Evolutionary conservation across 2,329 filamentous ascomycete genomes (phyloP), one percentile per base, ranked within the genome.

Genomic region (Xenoacremonium recifei): DNA sequence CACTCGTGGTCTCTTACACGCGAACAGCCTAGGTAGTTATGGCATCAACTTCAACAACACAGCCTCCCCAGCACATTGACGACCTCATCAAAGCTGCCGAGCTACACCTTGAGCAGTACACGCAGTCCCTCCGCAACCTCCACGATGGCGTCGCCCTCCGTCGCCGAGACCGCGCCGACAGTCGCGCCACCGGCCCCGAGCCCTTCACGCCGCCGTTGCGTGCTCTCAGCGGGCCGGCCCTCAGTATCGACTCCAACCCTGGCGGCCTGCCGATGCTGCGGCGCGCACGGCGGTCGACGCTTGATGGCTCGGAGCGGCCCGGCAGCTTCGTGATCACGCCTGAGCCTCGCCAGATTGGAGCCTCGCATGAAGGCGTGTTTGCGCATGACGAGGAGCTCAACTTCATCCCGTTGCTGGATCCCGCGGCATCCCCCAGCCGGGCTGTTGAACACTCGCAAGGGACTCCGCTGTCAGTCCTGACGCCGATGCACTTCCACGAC

Each of bases 401-500:
- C 33, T 65, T 60, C 42, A 62, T 65, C 38, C 61, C 61, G 6
- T 51, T 64, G 10, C 57, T 65, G 11, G 46, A 57, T 19, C 35
- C 38, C 6, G 23, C 39, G 23, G 20, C 37, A 12, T 39, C 20
- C 35, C 17, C 38, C 16, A 16, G 25, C 29, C 19, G 36, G 44
- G 25, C 25, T 6, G 46, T 48, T 11, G 48, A 49, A 17, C 54
- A 54, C 15, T 21, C 42, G 1, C 38, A 39, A 19, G 43, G 53
- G 32, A 35, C 50, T 25, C 40, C 53, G 37, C 40, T 50, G 10
- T 40, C 40, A 6, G 43, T 40, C 18, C 51, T 61, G 7, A 43
- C 46, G 4, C 51, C 40, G 2, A 50, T 56, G 49, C 39, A 49
- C 34, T 67, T 76, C 36, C 61, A 65, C 2, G 70, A 76, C 48